phyloP scores from a whole-genome alignment of 805 yeast species.

The Myxozyma neotropica region DNA sequence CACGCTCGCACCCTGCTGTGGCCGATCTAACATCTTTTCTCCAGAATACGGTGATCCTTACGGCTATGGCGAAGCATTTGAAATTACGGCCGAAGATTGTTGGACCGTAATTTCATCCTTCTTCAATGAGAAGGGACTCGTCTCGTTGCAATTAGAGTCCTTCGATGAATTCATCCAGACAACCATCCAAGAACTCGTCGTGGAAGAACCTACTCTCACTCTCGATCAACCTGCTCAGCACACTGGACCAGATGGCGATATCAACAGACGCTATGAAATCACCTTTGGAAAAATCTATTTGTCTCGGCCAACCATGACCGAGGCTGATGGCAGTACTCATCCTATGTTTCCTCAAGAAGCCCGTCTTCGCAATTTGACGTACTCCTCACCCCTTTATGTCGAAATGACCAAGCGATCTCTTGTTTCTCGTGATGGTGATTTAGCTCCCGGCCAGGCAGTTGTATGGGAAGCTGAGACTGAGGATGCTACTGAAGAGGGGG shows the following conservation, averaged over 20 bases:
- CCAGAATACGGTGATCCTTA: constrained; percentile 56
- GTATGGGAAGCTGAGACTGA: constrained; percentile 62
- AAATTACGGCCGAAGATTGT: constrained; percentile 96
- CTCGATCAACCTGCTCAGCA: constrained; percentile 99
- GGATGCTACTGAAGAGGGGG: constrained; percentile 59
- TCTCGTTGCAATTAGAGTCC: constrained; percentile 96
- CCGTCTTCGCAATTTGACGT: constrained; percentile 90
- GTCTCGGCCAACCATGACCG: constrained; percentile 97
- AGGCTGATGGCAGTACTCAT: constrained; percentile 99
- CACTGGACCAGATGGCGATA: constrained; percentile 81
- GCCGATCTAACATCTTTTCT: neutral
- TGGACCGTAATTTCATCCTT: constrained; percentile 98
- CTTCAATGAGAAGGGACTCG: constrained; percentile 94
- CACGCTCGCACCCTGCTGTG: neutral
- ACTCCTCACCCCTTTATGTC: constrained; percentile 93
- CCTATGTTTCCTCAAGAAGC: constrained; percentile 99
- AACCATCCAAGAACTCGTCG: constrained; percentile 92
- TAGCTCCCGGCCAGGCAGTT: constrained; percentile 53
- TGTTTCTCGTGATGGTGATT: constrained; percentile 73
- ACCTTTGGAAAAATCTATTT: constrained; percentile 97
- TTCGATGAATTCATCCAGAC: constrained; percentile 97
- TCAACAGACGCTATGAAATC: constrained; percentile 90
- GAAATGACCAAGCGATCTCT: constrained; percentile 91
- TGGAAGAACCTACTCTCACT: constrained; percentile 92
- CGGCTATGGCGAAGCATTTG: constrained; percentile 66